phyloP scores from a whole-genome alignment of 148 eudicot species.

The Limonium bicolor region DNA sequence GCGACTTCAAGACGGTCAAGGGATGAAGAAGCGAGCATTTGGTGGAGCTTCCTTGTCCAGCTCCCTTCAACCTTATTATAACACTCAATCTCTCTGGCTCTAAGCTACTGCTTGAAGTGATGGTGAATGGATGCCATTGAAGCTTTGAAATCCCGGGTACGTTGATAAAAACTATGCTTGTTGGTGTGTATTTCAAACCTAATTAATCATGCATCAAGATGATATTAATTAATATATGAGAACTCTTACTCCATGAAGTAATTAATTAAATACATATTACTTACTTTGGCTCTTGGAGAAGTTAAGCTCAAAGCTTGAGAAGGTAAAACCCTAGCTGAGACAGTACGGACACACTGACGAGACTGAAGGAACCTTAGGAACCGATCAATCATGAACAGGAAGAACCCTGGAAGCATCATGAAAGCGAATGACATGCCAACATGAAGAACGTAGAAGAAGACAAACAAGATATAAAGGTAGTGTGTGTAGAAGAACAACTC shows the following conservation, averaged over 20 bases:
- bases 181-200: constrained; percentile 58
- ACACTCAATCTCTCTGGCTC: constrained; percentile 70
- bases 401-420: constrained; percentile 40
- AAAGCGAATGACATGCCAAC: constrained; percentile 26
- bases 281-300: constrained; percentile 52
- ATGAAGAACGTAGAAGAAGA: constrained; percentile 32
- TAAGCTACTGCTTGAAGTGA: constrained; percentile 49
- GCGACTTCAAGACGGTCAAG: constrained; percentile 50
- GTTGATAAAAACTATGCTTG: constrained; percentile 64
- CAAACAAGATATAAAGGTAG: constrained; percentile 32
- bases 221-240: too few species aligned
- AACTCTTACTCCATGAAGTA: too few species aligned
- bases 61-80: constrained; percentile 60
- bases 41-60: constrained; percentile 62
- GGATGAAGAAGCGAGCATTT: constrained; percentile 30
- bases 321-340: constrained; percentile 43
- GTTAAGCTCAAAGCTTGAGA: constrained; percentile 66
- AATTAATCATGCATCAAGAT: too few species aligned
- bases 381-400: constrained; percentile 38
- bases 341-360: constrained; percentile 17
- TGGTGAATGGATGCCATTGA: constrained; percentile 92
- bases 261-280: too few species aligned
- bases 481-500: constrained; percentile 48
- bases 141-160: constrained; percentile 68
- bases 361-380: constrained; percentile 38